These are phyloP conservation scores for Malus sieversii DNA, from an alignment of 306 rosid genomes.

Conservation along the genomic window DNA sequence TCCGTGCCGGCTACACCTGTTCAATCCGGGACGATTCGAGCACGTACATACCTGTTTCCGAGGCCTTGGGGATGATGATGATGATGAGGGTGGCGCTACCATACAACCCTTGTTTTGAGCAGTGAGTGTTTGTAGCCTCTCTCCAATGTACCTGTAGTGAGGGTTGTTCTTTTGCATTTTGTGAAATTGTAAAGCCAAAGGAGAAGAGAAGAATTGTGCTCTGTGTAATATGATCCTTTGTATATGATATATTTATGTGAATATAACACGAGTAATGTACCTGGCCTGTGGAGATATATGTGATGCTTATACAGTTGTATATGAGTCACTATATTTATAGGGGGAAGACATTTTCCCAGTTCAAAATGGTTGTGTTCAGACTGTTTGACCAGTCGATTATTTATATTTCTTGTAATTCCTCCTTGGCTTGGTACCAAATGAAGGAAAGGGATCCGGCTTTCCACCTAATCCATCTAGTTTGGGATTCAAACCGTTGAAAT, in stretches of 20 bases:
- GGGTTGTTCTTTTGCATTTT: slow-evolving; percentile 32
- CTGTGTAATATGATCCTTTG: not conserved
- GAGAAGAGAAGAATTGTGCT: not conserved
- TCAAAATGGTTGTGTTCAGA: not conserved
- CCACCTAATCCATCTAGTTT: too few relatives aligned
- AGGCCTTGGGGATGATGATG: slow-evolving; percentile 19
- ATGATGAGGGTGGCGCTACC: not conserved
- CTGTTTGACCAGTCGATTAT: not conserved
- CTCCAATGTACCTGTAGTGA: not conserved
- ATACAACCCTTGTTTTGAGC: slow-evolving; percentile 3
- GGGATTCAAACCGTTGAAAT: fast-evolving
- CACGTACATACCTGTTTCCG: slow-evolving; percentile 33
- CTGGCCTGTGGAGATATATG: not conserved
- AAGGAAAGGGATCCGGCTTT: too few relatives aligned
- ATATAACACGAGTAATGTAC: not conserved
- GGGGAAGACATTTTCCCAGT: not conserved
- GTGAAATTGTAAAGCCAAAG: not conserved
- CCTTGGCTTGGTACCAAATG: not conserved
- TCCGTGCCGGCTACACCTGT: slow-evolving; percentile 47
- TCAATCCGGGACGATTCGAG: slow-evolving; percentile 40
- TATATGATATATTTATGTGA: not conserved
- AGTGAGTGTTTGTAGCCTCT: slow-evolving; percentile 11
- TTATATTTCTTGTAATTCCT: not conserved
- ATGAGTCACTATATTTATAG: not conserved
- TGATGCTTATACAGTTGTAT: not conserved